Percentiles rank a stretch among this genome's conserved stretches.
phyloP scores from a whole-genome alignment of 116 monocot species.

The Papilionanthe hybrid region DNA sequence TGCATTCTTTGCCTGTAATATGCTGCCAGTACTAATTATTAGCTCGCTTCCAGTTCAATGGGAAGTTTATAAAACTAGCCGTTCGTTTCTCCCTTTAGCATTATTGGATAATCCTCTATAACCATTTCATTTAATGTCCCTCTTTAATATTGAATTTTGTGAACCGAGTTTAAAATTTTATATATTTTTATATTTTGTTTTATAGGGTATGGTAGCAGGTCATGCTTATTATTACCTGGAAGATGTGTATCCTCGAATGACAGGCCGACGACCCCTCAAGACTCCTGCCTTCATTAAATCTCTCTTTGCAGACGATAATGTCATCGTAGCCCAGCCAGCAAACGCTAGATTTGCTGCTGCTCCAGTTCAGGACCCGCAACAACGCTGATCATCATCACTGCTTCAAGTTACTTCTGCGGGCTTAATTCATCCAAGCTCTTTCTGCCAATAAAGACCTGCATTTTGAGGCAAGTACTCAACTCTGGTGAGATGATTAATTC shows the following conservation, averaged over 20 bases:
- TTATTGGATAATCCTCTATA: too few species aligned
- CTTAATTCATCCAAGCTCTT: not conserved
- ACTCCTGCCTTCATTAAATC: conserved; percentile 15
- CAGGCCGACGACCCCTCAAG: conserved; percentile 10
- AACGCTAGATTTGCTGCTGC: conserved; percentile 10
- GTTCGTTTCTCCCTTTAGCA: too few species aligned
- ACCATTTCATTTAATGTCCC: too few species aligned
- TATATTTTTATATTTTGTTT: not conserved
- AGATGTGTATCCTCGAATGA: conserved; percentile 18
- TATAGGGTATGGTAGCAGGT: conserved; percentile 14
- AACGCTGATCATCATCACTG: not conserved
- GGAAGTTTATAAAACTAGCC: too few species aligned
- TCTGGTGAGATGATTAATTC: not conserved
- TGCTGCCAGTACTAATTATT: too few species aligned
- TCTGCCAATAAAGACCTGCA: not conserved
- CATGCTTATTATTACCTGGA: conserved; percentile 16
- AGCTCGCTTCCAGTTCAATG: too few species aligned
- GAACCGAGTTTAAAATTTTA: not conserved
- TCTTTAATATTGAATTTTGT: too few species aligned
- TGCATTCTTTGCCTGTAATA: too few species aligned
- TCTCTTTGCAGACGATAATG: conserved; percentile 8
- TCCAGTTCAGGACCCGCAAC: not conserved
- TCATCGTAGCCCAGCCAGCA: conserved; percentile 9
- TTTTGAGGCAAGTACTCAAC: not conserved
- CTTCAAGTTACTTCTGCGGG: not conserved